A percentile compares a stretch with the other conserved stretches of the same genome.
Evolutionary conservation across 768 basidiomycete genomes (phyloP).

Genomic region (Psilocybe tampanensis): DNA sequence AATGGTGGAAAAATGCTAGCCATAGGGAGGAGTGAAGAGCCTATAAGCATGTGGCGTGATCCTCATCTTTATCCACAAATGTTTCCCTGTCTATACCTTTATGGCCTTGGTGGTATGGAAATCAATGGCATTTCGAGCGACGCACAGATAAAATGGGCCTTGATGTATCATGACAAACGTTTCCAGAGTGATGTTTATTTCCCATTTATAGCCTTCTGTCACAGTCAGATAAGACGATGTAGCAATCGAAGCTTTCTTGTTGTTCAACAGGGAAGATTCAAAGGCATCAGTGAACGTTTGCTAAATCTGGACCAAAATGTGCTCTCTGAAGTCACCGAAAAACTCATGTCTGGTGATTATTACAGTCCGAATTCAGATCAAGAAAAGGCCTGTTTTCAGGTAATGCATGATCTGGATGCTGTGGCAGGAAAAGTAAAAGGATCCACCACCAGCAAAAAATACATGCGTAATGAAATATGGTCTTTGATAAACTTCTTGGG

Average conservation of each 20-base stretch:
- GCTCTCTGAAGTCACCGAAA: slow-evolving; percentile 17
- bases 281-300: slow-evolving; percentile 24
- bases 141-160: background rate
- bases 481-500: slow-evolving; percentile 29
- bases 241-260: slow-evolving; percentile 27
- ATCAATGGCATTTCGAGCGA: slow-evolving; percentile 5
- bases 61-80: slow-evolving; percentile 39
- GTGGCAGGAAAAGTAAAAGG: slow-evolving; percentile 17
- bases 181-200: slow-evolving; percentile 38
- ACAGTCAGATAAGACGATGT: slow-evolving; percentile 35
- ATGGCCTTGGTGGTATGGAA: slow-evolving; percentile 34
- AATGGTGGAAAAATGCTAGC: slow-evolving; percentile 26
- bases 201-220: slow-evolving; percentile 41
- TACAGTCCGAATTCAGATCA: slow-evolving; percentile 18
- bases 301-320: slow-evolving; percentile 23
- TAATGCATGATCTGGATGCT: slow-evolving; percentile 27
- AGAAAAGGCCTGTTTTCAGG: slow-evolving; percentile 23
- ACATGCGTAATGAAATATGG: slow-evolving; percentile 29
- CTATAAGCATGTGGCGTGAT: slow-evolving; percentile 36
- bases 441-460: slow-evolving; percentile 22
- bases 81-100: slow-evolving; percentile 44
- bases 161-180: slow-evolving; percentile 38
- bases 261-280: slow-evolving; percentile 25
- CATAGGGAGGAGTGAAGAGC: slow-evolving; percentile 25
- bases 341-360: slow-evolving; percentile 19